These are phyloP conservation scores for Tylopilus balloui DNA, from an alignment of 768 basidiomycete genomes.

Conservation along the genomic window DNA sequence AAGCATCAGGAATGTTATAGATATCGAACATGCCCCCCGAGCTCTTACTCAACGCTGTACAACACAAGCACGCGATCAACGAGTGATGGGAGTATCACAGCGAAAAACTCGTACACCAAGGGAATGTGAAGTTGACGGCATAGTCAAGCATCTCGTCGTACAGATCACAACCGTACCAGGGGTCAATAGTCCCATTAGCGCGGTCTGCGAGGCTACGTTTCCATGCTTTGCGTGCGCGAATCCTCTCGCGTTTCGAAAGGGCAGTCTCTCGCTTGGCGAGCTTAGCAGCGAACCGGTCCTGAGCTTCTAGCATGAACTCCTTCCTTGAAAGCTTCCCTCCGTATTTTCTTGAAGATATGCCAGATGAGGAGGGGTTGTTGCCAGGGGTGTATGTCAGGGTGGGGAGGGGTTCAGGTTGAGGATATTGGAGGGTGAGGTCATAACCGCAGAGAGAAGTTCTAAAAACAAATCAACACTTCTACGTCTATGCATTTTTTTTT, in stretches of 20 bases:
- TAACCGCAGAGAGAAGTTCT: slow-evolving; percentile 60
- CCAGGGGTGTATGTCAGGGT: slow-evolving; percentile 27
- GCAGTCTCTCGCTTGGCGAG: slow-evolving; percentile 22
- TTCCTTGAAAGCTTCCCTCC: slow-evolving; percentile 17
- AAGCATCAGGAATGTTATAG: slow-evolving; percentile 54
- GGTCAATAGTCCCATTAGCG: slow-evolving; percentile 52
- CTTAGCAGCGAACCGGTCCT: slow-evolving; percentile 18
- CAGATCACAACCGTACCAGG: slow-evolving; percentile 64
- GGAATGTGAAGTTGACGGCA: slow-evolving; percentile 66
- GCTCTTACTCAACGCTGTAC: slow-evolving; percentile 18
- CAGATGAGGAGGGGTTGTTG: neutral
- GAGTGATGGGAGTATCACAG: neutral
- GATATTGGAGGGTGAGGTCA: slow-evolving; percentile 66
- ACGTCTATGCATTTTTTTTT: neutral
- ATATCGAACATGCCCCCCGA: slow-evolving; percentile 38
- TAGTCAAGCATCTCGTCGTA: slow-evolving; percentile 67
- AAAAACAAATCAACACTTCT: neutral
- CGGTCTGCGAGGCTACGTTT: slow-evolving; percentile 48
- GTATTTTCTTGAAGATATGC: slow-evolving; percentile 9
- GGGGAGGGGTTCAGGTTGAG: slow-evolving; percentile 52
- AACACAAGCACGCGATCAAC: neutral
- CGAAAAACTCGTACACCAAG: slow-evolving; percentile 42
- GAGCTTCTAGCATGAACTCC: slow-evolving; percentile 19
- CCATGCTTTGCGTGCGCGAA: slow-evolving; percentile 24
- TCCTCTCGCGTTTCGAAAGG: slow-evolving; percentile 24